Evolutionary conservation across 371 early-diverging fungal species (phyloP), one percentile per base, ranked within the genome.

Genomic region (Blakeslea trispora): DNA sequence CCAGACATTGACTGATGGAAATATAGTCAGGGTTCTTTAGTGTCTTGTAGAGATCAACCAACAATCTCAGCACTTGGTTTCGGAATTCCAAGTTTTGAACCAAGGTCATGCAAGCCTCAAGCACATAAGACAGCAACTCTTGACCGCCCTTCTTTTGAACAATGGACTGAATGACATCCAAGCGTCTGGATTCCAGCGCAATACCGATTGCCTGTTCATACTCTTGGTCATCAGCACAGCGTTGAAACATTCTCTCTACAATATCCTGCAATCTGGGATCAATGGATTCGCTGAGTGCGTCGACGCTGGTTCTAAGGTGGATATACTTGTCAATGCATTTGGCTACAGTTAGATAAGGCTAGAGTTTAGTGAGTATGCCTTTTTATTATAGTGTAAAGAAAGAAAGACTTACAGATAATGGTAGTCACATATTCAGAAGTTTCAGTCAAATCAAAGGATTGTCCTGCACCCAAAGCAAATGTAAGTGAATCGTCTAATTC

Each of bases 271-370:
- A 82, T 54, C 91, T 76, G 15, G 82, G 74, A 57, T 96, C 96
- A 43, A 95, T 82, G 6, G 63, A 61, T 42, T 75, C 78, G 0
- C 63, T 51, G 9, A 58, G 59, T 31, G 71, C 68, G 10, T 81
- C 82, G n/a, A 77, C 72, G 19, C 64, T 51, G 37, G 75, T 68
- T 66, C 94, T 80, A 42, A 89, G 77, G 28, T 74, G 72, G 57
- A 97, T 97, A 72, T 97, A 97, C 67, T 91, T 91, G 73, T 97
- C 98, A 54, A 97, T 93, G 48, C 93, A 93, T 66, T 90, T 90
- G 39, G 89, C 91, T 88, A 54, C 15, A 46, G 14, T 13, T 15
- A 55, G 1, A 28, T 32, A 42, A n/a, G n/a, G n/a, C n/a, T n/a
- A n/a, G n/a, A n/a, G n/a, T n/a, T n/a, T n/a, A n/a, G 3, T 28